Base-by-base conservation (phyloP, 352 stramenopile species). In the Pythium aristosporum region DNA sequence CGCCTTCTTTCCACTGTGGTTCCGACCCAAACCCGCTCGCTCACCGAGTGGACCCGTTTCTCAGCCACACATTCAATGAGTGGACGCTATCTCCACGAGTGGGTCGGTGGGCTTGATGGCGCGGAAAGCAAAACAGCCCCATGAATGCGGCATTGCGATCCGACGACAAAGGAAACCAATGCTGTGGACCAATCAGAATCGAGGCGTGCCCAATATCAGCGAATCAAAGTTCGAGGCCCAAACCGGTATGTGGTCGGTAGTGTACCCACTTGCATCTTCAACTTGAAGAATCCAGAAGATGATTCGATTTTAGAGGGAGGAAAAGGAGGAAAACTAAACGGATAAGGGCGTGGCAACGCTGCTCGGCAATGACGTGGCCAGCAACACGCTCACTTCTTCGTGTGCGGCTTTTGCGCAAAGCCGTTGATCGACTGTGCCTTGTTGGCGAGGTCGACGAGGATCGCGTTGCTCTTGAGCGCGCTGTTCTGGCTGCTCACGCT, bases 401-500 rank as follows among this genome's bases (percentile, higher is more conserved):
- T 15, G 30, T 28, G 49, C 30, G 5, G 13, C 16, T 46, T 20
- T 20, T 42, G 30, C n/a, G 25, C 8, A 23, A 55, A 55, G 49
- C 18, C 18, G 9, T 16, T 6, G 32, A 57, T 34, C 51, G 13
- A 15, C 21, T 18, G 36, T n/a, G 32, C 51, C 5, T 20, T 12
- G 34, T 34, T 46, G 32, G 47, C 62, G 23, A 64, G 57, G n/a
- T 64, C 57, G 11, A 57, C 57, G 37, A 57, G 4, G 47, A 64
- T 64, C 15, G 15, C 30, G 18, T 64, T n/a, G 57, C 32, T 50
- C 47, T 34, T n/a, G 36, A 64, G 47, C 3, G 34, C 57, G 18
- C 23, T 64, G 57, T 57, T 64, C 10, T 36, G 11, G 34, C 10
- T 41, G 36, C 42, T 21, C 34, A 39, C 9, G 23, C 18, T 30